Percentiles rank a stretch among this genome's conserved stretches.
Conservation (phyloP, 1,284 basidiomycete species). For the Golubevia pallescens region DNA sequence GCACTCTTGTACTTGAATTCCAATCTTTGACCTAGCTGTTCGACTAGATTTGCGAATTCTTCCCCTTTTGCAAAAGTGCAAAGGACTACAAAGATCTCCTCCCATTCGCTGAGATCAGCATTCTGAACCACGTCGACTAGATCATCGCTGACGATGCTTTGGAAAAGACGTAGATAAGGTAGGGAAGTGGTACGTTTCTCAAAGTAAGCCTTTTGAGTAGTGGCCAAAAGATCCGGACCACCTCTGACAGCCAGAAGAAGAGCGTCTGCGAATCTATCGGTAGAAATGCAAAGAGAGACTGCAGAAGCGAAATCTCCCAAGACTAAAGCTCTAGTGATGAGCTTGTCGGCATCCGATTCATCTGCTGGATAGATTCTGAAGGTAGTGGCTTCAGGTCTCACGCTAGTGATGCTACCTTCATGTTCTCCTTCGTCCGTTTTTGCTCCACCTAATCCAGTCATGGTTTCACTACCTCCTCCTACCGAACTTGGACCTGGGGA, state of each 20-base stretch:
- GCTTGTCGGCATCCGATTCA: constrained; percentile 83
- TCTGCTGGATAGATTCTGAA: constrained; percentile 85
- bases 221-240: constrained; percentile 83
- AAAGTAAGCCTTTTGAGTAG: constrained; percentile 93
- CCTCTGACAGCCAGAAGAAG: constrained; percentile 91
- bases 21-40: constrained; percentile 88
- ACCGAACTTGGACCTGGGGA: constrained; percentile 64
- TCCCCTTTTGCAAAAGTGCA: constrained; percentile 89
- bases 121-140: constrained; percentile 92
- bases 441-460: too few species aligned
- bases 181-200: constrained; percentile 76
- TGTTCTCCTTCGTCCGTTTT: too few species aligned
- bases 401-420: too few species aligned
- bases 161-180: constrained; percentile 92
- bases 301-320: constrained; percentile 93
- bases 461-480: too few species aligned
- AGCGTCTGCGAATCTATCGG: constrained; percentile 90
- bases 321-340: constrained; percentile 91
- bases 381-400: constrained; percentile 68
- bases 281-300: constrained; percentile 86
- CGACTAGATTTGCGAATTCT: constrained; percentile 84
- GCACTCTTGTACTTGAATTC: constrained; percentile 79
- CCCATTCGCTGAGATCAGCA: constrained; percentile 92
- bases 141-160: constrained; percentile 91
- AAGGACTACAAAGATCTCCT: constrained; percentile 93